Conservation (phyloP, 352 stramenopile species). For the Phytophthora megakarya region DNA sequence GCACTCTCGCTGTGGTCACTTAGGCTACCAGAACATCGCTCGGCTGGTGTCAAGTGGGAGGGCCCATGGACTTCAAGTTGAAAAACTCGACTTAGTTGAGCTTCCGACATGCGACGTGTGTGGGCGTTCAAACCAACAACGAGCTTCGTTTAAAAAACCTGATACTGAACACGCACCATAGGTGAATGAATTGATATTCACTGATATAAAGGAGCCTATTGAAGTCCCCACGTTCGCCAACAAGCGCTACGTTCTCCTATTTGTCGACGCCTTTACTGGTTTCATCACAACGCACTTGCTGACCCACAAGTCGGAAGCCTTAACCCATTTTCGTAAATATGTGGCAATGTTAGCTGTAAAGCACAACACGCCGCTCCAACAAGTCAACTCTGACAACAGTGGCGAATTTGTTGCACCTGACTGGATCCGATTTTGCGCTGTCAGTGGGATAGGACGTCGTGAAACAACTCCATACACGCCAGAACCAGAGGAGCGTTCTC, state of each 20-base stretch:
- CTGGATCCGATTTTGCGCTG: neutral
- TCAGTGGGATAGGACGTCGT: neutral
- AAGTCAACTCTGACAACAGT: no score
- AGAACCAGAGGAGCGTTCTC: no score
- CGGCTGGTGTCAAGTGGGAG: neutral
- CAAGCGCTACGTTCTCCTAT: no score
- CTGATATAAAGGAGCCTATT: no score
- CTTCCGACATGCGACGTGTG: conserved; percentile 6
- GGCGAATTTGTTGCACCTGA: conserved; percentile 5
- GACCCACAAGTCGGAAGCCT: no score
- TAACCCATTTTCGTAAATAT: no score
- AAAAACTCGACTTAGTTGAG: neutral
- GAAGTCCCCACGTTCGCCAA: no score
- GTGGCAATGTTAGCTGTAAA: no score
- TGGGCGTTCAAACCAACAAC: conserved; percentile 13
- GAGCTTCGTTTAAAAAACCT: conserved; percentile 4
- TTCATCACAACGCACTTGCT: no score
- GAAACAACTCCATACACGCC: neutral
- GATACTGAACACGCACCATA: conserved; percentile 1
- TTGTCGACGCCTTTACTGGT: no score
- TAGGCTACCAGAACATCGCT: conserved; percentile 14
- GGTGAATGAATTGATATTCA: no score
- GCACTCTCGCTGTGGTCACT: conserved; percentile 6
- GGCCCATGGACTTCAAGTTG: neutral
- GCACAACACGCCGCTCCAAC: conserved; percentile 9